Conservation (phyloP, 805 yeast genomes). For the Teunomyces barrocoloradensis region DNA sequence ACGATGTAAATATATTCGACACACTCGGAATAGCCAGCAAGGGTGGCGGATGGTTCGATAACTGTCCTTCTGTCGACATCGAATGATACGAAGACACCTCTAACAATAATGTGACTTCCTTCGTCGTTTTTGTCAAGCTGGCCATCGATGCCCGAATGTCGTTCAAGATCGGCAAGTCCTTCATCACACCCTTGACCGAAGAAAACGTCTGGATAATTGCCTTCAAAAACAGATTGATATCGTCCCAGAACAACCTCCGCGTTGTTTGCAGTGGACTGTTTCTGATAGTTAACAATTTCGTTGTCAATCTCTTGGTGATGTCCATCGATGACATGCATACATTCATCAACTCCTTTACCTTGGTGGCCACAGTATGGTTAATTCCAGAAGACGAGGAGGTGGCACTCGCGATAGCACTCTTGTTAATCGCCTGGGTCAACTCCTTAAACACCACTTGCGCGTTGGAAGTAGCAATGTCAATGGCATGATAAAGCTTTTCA, state of each 20-base stretch:
- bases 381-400: slow-evolving; percentile 16
- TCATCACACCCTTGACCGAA: slow-evolving; percentile 76
- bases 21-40: slow-evolving; percentile 30
- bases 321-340: slow-evolving; percentile 82
- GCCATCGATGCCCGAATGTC: slow-evolving; percentile 81
- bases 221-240: slow-evolving; percentile 75
- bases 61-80: slow-evolving; percentile 21
- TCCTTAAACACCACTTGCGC: slow-evolving; percentile 80
- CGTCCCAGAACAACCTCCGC: slow-evolving; percentile 76
- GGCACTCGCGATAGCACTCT: slow-evolving; percentile 55
- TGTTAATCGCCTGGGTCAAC: slow-evolving; percentile 63
- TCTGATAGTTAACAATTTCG: slow-evolving; percentile 50
- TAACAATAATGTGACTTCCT: slow-evolving; percentile 84
- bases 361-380: slow-evolving; percentile 50
- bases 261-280: slow-evolving; percentile 48
- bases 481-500: slow-evolving; percentile 61
- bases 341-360: slow-evolving; percentile 72
- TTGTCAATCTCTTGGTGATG: slow-evolving; percentile 64
- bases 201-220: slow-evolving; percentile 82
- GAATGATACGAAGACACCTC: slow-evolving; percentile 48
- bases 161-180: slow-evolving; percentile 73
- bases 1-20: slow-evolving; percentile 33
- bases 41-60: slow-evolving; percentile 19
- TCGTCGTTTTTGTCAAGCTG: slow-evolving; percentile 79
- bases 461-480: slow-evolving; percentile 59